Base-by-base conservation (phyloP, 129 eudicot genomes). In the Ambrosia artemisiifolia region DNA sequence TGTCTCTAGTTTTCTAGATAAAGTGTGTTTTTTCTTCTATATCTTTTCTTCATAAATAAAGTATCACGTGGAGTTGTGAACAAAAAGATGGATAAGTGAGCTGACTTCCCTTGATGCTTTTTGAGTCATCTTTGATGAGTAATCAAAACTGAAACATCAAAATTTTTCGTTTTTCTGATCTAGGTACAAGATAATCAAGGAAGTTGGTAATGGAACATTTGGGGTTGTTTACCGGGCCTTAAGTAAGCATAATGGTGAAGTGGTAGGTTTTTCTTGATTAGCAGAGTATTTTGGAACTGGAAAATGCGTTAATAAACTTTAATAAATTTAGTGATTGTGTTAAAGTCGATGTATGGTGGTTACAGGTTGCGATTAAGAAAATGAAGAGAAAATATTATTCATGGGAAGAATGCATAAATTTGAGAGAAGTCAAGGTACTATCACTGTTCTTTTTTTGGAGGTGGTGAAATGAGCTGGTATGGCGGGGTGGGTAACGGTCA, bases 351-450 rank as follows among this genome's bases (percentile, higher is more conserved):
- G 12, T 73, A 60, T 71, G 64, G 20, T 60, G 57, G 62, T 68
- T 59, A 62, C 79, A 92, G 98, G 98, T 92, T 67, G 98, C 98
- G 19, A 83, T 92, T 11, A 92, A 92, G 78, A 89, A 89, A 80
- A 85, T 92, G 96, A 92, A 92, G 92, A 89, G 82, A 71, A 92
- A 89, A 46, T 92, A 89, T 81, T 89, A 83, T 83, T 85, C 98
- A 0, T 92, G 96, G 98, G 98, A 92, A 83, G 98, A 92, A 73
- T 92, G 98, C 78, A 83, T 92, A 62, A 92, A 89, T 74, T 76
- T 89, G 82, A 92, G 98, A 87, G 98, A 92, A 89, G 98, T 92
- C 53, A 92, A 92, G 96, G 96, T 92, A 81, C 49, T 20, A 48
- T 53, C 12, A 65, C 20, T 28, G n/a, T n/a, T 54, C 14, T 11